Percentiles rank a stretch among this genome's conserved stretches.
phyloP scores from a whole-genome alignment of 768 basidiomycete genomes.

The Kwoniella sp. region DNA sequence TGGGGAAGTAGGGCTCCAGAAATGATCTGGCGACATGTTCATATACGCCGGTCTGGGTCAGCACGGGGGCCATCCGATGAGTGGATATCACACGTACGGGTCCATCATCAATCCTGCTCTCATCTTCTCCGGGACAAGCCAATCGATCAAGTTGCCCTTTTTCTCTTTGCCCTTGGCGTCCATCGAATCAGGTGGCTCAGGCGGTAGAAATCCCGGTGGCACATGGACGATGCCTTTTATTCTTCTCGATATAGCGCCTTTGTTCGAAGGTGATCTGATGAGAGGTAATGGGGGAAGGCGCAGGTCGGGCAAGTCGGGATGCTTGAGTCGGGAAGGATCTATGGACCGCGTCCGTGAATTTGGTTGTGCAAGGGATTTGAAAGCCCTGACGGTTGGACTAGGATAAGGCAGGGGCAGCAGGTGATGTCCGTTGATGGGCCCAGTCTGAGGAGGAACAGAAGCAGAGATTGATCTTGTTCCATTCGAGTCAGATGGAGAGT shows the following conservation, averaged over 20 bases:
- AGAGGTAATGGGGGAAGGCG: neutral
- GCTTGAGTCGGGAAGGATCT: neutral
- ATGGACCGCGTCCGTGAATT: neutral
- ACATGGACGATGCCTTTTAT: conserved; percentile 17
- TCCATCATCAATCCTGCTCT: conserved; percentile 38
- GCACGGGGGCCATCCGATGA: neutral
- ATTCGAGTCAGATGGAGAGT: neutral
- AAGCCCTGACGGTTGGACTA: neutral
- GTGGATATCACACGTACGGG: conserved; percentile 26
- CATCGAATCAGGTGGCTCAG: conserved; percentile 8
- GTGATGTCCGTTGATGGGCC: neutral
- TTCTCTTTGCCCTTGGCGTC: conserved; percentile 11
- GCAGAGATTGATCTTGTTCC: neutral
- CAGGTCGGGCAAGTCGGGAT: neutral
- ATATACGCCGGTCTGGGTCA: neutral
- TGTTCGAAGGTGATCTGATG: neutral
- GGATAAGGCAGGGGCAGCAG: neutral
- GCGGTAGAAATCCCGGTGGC: conserved; percentile 28
- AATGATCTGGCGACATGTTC: conserved; percentile 20
- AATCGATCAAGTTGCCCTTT: conserved; percentile 14
- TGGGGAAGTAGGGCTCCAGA: conserved; percentile 43
- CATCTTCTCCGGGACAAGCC: conserved; percentile 20
- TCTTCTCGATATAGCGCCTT: neutral
- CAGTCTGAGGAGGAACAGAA: neutral
- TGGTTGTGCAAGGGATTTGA: neutral